These are phyloP conservation scores for Ganoderma sp. DNA, from an alignment of 1,284 basidiomycete genomes.

Conservation along the genomic window DNA sequence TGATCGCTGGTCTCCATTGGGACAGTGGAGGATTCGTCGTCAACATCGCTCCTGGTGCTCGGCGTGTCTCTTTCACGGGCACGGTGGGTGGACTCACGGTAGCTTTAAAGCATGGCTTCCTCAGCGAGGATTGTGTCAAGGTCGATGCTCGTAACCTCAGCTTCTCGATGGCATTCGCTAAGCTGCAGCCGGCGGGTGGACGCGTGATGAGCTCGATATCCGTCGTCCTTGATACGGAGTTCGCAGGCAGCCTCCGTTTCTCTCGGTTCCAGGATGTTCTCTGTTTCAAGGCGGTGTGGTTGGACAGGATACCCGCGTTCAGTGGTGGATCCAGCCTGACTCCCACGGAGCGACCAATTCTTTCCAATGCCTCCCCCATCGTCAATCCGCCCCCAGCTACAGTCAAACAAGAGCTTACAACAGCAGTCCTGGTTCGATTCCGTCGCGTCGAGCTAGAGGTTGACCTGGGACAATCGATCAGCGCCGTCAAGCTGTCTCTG, in stretches of 20 bases:
- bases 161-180: slow-evolving; percentile 72
- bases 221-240: slow-evolving; percentile 75
- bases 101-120: slow-evolving; percentile 80
- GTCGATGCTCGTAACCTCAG: slow-evolving; percentile 77
- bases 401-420: slow-evolving; percentile 58
- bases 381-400: slow-evolving; percentile 24
- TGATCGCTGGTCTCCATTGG: slow-evolving; percentile 86
- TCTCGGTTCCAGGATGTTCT: slow-evolving; percentile 85
- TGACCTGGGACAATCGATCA: slow-evolving; percentile 80
- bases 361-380: slow-evolving; percentile 18
- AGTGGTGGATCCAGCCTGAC: slow-evolving; percentile 47
- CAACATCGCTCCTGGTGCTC: slow-evolving; percentile 73
- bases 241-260: slow-evolving; percentile 75
- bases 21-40: slow-evolving; percentile 89
- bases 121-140: slow-evolving; percentile 79
- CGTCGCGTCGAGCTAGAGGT: slow-evolving; percentile 74
- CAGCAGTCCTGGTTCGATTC: slow-evolving; percentile 69
- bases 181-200: slow-evolving; percentile 47
- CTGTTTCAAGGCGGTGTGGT: slow-evolving; percentile 90
- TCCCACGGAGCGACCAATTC: slow-evolving; percentile 36
- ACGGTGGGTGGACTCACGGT: slow-evolving; percentile 80
- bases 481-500: slow-evolving; percentile 66
- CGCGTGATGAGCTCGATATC: slow-evolving; percentile 64
- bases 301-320: slow-evolving; percentile 82
- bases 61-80: slow-evolving; percentile 75